Evolutionary conservation across 176 grass and related monocot species (phyloP), one percentile per base, ranked within the genome.

Genomic region (Lolium multiflorum): DNA sequence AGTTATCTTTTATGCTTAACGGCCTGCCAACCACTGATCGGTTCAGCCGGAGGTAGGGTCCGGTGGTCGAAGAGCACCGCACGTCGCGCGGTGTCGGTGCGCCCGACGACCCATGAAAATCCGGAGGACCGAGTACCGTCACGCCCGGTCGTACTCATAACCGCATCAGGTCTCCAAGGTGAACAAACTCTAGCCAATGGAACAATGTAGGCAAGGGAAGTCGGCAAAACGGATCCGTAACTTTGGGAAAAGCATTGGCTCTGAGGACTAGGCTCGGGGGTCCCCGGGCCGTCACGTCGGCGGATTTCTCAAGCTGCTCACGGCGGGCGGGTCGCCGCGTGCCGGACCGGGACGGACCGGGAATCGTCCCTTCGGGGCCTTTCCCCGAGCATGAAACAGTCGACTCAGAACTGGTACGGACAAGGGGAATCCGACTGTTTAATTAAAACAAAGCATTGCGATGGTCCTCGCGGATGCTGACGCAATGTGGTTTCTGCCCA

Each of bases 401-500:
- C 69, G 64, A 80, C 91, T 93, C 85, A 86, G 85, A 93, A 88
- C 78, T 89, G 85, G 92, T 94, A 89, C 80, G 66, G 69, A 89
- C 87, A 91, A 89, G 89, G 92, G 89, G 89, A 94, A 94, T 94
- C 87, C 39, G 77, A 91, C 81, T 91, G 81, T 91, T 94, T 94
- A 94, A 94, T 91, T 94, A 94, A 94, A 94, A 89, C 79, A 94
- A 91, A 94, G 89, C 89, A 94, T 89, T 91, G 92, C 84, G 87
- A 94, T 91, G 81, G 89, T 94, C 92, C 89, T 39, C 11, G 71
- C 81, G 87, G 85, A 93, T 94, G 92, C 41, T 89, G n/a, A 91
- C 80, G 80, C 92, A 87, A 91, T 91, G 86, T 88, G 92, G 87
- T 89, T 94, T 91, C 65, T 91, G 86, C 89, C 89, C 58, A 89